Evolutionary conservation across 257 asterid genomes (phyloP).

Genomic region (Ajuga chamaepitys): DNA sequence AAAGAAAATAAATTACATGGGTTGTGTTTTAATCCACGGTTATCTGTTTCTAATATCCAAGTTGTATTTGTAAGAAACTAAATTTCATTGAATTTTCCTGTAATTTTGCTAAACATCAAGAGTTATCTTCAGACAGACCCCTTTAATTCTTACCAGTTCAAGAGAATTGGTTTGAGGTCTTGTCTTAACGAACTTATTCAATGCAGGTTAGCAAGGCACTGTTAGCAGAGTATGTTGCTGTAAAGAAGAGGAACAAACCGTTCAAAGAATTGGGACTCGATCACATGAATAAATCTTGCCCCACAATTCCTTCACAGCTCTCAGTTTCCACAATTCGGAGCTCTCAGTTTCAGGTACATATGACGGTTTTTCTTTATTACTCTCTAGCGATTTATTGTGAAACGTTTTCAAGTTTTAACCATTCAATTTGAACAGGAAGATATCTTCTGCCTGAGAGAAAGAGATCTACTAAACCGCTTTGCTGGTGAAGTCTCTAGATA

Average conservation of each 20-base stretch:
- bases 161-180: too few species aligned
- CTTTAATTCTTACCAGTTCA: background rate
- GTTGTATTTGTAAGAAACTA: too few species aligned
- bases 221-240: constrained; percentile 56
- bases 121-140: background rate
- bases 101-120: too few species aligned
- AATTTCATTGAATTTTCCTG: too few species aligned
- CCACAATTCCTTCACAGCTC: constrained; percentile 58
- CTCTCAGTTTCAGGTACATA: constrained; percentile 62
- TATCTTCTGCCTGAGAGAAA: constrained; percentile 79
- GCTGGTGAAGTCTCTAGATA: constrained; percentile 57
- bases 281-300: constrained; percentile 73
- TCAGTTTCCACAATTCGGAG: constrained; percentile 38
- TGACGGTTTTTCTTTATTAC: background rate
- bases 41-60: too few species aligned
- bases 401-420: background rate
- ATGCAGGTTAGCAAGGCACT: constrained; percentile 91
- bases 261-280: constrained; percentile 86
- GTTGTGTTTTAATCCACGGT: too few species aligned
- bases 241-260: constrained; percentile 57
- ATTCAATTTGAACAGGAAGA: constrained; percentile 42
- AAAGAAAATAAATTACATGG: too few species aligned
- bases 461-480: constrained; percentile 75
- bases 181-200: background rate
- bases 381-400: constrained; percentile 3